Conservation (phyloP, 1,139 yeast species). For the Saccharomyces hybrid region DNA sequence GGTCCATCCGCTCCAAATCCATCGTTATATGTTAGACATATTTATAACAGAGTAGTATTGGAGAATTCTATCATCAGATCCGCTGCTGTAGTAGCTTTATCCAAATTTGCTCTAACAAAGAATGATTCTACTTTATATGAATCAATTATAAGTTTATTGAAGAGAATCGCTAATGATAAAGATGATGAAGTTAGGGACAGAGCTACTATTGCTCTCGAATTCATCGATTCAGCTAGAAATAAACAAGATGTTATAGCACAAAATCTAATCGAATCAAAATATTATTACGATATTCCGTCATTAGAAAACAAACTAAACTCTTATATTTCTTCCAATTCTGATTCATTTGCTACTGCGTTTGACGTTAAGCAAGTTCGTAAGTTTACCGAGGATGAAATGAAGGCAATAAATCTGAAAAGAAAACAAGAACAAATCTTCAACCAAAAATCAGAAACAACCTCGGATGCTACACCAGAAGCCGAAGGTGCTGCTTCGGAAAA, state of each 20-base stretch:
- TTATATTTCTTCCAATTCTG: constrained; percentile 59
- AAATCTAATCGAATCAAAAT: constrained; percentile 56
- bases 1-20: constrained; percentile 88
- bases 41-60: constrained; percentile 90
- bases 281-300: constrained; percentile 63
- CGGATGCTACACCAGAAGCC: constrained; percentile 6
- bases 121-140: constrained; percentile 61
- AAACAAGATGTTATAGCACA: constrained; percentile 34
- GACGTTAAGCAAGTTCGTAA: constrained; percentile 55
- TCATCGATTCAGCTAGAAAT: constrained; percentile 44
- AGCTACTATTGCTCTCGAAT: constrained; percentile 76
- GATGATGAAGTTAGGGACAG: constrained; percentile 99
- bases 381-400: constrained; percentile 46
- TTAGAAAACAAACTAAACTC: constrained; percentile 71
- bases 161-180: constrained; percentile 71
- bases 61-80: constrained; percentile 94
- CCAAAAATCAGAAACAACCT: constrained; percentile 20
- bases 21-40: constrained; percentile 87
- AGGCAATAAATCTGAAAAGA: constrained; percentile 40
- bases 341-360: constrained; percentile 57
- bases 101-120: constrained; percentile 75
- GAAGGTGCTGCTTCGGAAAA: constrained; percentile 10
- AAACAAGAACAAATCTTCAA: constrained; percentile 36
- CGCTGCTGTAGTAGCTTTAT: constrained; percentile 87
- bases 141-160: constrained; percentile 67